Evolutionary conservation across 192 early-diverging fungal species (phyloP).

Genomic region (Rhizophagus sp.): DNA sequence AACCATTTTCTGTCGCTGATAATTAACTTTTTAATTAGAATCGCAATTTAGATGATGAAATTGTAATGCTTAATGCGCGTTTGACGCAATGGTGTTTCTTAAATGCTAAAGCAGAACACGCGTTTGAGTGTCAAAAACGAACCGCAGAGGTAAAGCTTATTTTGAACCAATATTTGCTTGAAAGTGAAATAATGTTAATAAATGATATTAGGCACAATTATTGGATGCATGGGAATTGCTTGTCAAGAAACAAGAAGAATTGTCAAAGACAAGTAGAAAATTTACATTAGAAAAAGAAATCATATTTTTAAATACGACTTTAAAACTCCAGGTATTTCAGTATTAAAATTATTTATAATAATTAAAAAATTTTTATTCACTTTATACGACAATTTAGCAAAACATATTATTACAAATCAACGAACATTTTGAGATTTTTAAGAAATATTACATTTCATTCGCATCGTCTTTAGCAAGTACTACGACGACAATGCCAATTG

Average conservation of each 20-base stretch:
- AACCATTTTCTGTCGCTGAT: not conserved
- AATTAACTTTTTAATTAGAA: not conserved
- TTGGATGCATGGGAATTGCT: constrained; percentile 25
- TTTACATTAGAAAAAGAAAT: constrained; percentile 23
- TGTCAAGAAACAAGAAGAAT: constrained; percentile 14
- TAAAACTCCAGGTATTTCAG: not conserved
- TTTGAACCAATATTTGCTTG: not conserved
- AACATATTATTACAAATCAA: not conserved
- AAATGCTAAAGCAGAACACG: constrained; percentile 8
- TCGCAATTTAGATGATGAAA: constrained; percentile 19
- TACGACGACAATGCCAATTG: constrained; percentile 21
- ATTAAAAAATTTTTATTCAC: not conserved
- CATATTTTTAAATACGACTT: not conserved
- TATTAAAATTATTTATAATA: too few relatives aligned
- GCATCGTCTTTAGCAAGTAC: constrained; percentile 21
- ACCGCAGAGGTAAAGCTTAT: constrained; percentile 1
- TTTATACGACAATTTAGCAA: not conserved
- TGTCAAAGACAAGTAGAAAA: not conserved
- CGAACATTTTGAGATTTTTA: constrained; percentile 21
- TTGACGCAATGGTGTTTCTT: constrained; percentile 29
- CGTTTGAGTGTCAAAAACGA: constrained; percentile 22
- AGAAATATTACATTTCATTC: constrained; percentile 16
- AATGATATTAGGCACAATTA: not conserved
- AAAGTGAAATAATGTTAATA: not conserved
- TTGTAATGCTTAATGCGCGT: constrained; percentile 27